phyloP scores from a whole-genome alignment of 2,329 filamentous ascomycete species.

The Alternaria sp. region DNA sequence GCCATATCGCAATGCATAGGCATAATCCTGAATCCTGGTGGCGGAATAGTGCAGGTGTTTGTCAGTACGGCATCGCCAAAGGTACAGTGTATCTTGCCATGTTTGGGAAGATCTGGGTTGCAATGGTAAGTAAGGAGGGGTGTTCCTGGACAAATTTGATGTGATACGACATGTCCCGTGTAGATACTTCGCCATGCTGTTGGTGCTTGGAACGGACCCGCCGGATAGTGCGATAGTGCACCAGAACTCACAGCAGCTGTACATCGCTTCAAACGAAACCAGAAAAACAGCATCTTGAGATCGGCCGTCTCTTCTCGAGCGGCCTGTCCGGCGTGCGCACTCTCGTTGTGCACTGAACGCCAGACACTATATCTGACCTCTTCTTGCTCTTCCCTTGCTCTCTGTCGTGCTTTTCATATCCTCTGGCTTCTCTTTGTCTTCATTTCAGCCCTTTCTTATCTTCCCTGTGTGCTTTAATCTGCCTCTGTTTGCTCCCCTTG shows the following conservation, averaged over 20 bases:
- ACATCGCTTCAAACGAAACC: background rate
- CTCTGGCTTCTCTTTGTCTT: background rate
- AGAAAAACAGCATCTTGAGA: background rate
- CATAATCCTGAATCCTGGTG: background rate
- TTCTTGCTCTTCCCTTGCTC: background rate
- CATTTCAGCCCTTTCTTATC: background rate
- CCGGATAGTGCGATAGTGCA: background rate
- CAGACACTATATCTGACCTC: background rate
- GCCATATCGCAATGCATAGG: background rate
- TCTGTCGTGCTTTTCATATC: background rate
- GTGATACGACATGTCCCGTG: background rate
- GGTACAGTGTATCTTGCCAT: background rate
- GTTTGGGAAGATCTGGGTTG: background rate
- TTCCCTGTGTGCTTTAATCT: background rate
- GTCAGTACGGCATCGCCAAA: background rate
- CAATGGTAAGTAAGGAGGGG: background rate
- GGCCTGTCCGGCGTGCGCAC: background rate
- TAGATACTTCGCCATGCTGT: background rate
- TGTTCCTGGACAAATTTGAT: background rate
- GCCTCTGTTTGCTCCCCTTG: background rate
- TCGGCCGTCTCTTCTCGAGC: background rate
- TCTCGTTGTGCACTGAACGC: background rate
- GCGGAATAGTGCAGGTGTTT: background rate
- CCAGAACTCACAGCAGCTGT: background rate
- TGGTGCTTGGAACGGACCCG: background rate